phyloP scores from a whole-genome alignment of 2,329 filamentous ascomycete genomes.

The Tolypocladium inflatum region DNA sequence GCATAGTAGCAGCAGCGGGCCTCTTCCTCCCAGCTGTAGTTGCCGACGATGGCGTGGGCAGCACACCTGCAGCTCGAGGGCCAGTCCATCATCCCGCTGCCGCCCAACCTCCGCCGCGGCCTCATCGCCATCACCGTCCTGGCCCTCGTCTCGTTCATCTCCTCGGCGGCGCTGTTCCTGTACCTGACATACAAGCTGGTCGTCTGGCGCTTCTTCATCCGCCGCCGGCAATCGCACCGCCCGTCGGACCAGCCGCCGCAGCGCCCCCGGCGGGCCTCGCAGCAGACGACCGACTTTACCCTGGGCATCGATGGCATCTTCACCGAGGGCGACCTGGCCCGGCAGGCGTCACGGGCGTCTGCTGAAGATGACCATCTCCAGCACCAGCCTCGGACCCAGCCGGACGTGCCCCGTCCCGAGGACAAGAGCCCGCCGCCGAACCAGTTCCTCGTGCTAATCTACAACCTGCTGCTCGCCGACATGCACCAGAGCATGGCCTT shows the following conservation, averaged over 20 bases:
- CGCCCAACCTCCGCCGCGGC: constrained; percentile 11
- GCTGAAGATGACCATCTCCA: not conserved
- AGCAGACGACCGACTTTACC: constrained; percentile 21
- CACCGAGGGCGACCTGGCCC: constrained; percentile 1
- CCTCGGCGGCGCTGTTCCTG: constrained; percentile 16
- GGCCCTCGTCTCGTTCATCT: constrained; percentile 20
- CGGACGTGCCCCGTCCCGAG: constrained; percentile 8
- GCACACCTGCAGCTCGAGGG: constrained; percentile 8
- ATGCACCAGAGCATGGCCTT: constrained; percentile 58
- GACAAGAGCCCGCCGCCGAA: constrained; percentile 39
- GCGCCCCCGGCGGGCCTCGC: constrained; percentile 4
- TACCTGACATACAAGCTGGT: constrained; percentile 21
- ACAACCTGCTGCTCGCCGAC: constrained; percentile 61
- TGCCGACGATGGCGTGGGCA: constrained; percentile 12
- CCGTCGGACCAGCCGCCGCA: constrained; percentile 1
- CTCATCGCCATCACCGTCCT: constrained; percentile 19
- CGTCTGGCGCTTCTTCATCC: constrained; percentile 16
- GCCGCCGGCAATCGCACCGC: constrained; percentile 2
- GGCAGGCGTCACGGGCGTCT: not conserved
- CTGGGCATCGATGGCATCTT: constrained; percentile 27
- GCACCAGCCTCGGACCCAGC: constrained; percentile 1
- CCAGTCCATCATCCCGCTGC: constrained; percentile 15
- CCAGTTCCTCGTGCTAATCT: constrained; percentile 60
- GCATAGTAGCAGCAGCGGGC: not conserved
- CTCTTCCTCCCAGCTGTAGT: not conserved